Evolutionary conservation across 2,329 filamentous ascomycete genomes (phyloP).

Genomic region (Pseudogymnoascus sp.): DNA sequence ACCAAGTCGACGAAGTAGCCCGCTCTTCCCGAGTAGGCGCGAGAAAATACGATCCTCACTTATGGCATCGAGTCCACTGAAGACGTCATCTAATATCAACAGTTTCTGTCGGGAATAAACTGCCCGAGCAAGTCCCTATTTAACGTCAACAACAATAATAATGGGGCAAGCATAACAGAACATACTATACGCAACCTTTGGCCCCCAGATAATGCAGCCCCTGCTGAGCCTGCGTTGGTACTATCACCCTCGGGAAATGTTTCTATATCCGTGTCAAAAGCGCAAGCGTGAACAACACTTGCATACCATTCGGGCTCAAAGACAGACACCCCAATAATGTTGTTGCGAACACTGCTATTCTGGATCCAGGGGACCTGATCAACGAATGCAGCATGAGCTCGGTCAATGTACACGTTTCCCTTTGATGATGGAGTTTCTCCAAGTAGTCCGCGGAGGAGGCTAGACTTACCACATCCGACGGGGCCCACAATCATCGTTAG

Average conservation of each 20-base stretch:
- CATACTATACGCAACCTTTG: conserved; percentile 33
- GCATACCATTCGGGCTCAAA: conserved; percentile 15
- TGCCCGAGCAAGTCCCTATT: conserved; percentile 21
- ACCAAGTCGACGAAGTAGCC: conserved; percentile 17
- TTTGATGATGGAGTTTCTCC: conserved; percentile 14
- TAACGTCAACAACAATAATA: conserved; percentile 19
- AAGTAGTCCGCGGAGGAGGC: conserved; percentile 20
- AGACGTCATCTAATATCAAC: conserved; percentile 21
- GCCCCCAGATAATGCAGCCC: conserved; percentile 35
- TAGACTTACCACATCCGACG: conserved; percentile 24
- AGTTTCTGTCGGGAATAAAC: conserved; percentile 15
- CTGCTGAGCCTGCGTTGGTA: conserved; percentile 31
- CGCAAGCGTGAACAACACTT: conserved; percentile 28
- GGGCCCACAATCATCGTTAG: conserved; percentile 17
- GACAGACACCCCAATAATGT: conserved; percentile 21
- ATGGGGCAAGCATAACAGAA: not conserved
- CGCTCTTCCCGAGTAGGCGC: conserved; percentile 13
- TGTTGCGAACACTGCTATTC: conserved; percentile 22
- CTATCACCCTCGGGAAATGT: conserved; percentile 27
- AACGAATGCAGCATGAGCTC: conserved; percentile 13
- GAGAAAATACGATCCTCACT: conserved; percentile 17
- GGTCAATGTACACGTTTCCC: conserved; percentile 14
- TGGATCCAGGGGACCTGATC: conserved; percentile 16
- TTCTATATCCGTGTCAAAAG: conserved; percentile 29
- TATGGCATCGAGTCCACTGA: conserved; percentile 19